Evolutionary conservation across 2,329 filamentous ascomycete genomes (phyloP).

Genomic region (Fusarium guadeloupense): DNA sequence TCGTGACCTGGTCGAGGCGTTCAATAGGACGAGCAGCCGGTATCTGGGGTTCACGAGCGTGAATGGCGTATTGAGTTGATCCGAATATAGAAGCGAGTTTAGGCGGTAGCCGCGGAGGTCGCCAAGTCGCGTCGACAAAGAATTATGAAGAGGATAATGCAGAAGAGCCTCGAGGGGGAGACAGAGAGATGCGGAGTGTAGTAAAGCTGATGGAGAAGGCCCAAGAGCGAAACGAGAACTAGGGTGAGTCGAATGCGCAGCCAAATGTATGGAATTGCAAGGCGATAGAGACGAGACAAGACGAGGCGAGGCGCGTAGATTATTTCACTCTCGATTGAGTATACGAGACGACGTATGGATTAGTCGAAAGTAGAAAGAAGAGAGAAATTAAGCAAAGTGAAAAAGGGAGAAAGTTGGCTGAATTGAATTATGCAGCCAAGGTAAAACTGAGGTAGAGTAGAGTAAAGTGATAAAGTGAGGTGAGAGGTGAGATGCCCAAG

Average conservation of each 20-base stretch:
- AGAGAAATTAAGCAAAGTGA: neutral
- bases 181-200: slow-evolving; percentile 3
- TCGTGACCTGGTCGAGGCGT: slow-evolving; percentile 38
- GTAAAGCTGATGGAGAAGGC: slow-evolving; percentile 3
- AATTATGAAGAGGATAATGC: slow-evolving; percentile 1
- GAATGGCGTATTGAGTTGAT: slow-evolving; percentile 17
- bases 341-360: slow-evolving; percentile 18
- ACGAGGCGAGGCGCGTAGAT: neutral
- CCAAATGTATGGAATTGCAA: neutral
- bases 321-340: slow-evolving; percentile 15
- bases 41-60: slow-evolving; percentile 34
- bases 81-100: slow-evolving; percentile 34
- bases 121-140: slow-evolving; percentile 27
- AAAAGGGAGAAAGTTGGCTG: slow-evolving; percentile 16
- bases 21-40: slow-evolving; percentile 37
- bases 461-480: too few species aligned
- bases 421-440: slow-evolving; percentile 40
- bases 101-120: slow-evolving; percentile 26
- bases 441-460: slow-evolving; percentile 22
- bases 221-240: slow-evolving; percentile 21
- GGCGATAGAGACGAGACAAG: neutral
- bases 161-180: slow-evolving; percentile 9
- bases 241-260: slow-evolving; percentile 15
- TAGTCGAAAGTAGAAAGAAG: slow-evolving; percentile 11
- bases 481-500: neutral